Conservation (phyloP, 192 early-diverging fungal genomes). For the Phycomyces nitens region DNA sequence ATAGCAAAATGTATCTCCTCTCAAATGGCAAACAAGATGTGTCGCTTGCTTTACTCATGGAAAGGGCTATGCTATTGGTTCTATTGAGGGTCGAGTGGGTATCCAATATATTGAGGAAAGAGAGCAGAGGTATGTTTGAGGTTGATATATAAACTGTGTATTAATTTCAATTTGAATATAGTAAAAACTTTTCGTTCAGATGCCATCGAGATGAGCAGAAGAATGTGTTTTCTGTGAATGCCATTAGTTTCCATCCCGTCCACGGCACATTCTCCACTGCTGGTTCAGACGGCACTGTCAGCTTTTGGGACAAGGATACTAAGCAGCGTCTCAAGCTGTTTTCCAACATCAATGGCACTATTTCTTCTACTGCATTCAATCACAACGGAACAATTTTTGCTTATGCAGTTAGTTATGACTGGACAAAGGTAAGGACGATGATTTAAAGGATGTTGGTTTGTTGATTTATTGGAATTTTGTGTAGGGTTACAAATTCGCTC, state of each 20-base stretch:
- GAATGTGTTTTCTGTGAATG: slow-evolving; percentile 66
- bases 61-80: slow-evolving; percentile 85
- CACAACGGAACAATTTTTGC: slow-evolving; percentile 86
- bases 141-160: not conserved
- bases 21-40: slow-evolving; percentile 84
- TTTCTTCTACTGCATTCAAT: slow-evolving; percentile 71
- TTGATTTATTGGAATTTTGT: slow-evolving; percentile 3
- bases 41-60: slow-evolving; percentile 78
- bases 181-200: slow-evolving; percentile 86
- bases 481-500: slow-evolving; percentile 69
- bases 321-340: slow-evolving; percentile 81
- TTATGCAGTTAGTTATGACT: slow-evolving; percentile 87
- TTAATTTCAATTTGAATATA: slow-evolving; percentile 23
- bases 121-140: slow-evolving; percentile 43
- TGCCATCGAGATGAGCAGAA: slow-evolving; percentile 81
- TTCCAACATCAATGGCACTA: slow-evolving; percentile 57
- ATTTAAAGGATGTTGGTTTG: not conserved
- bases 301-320: slow-evolving; percentile 96
- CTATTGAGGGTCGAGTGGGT: slow-evolving; percentile 91
- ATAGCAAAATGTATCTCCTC: slow-evolving; percentile 47
- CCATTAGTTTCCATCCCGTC: slow-evolving; percentile 72
- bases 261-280: slow-evolving; percentile 89
- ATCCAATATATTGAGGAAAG: slow-evolving; percentile 92
- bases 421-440: slow-evolving; percentile 57
- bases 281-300: slow-evolving; percentile 80